phyloP scores from a whole-genome alignment of 495 filamentous ascomycete genomes.

The Aspergillus baeticus region DNA sequence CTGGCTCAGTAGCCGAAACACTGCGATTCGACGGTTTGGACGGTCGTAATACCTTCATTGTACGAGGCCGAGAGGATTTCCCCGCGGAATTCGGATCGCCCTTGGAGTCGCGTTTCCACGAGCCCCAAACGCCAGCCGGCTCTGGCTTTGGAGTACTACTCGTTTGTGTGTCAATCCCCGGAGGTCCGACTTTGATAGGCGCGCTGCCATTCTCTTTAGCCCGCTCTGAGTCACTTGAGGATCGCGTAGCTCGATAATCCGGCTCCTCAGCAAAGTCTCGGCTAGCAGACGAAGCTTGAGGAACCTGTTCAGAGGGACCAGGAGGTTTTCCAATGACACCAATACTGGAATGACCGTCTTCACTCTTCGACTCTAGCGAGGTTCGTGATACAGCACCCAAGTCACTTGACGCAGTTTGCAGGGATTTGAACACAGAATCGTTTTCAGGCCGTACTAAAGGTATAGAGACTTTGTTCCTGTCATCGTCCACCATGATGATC shows the following conservation, averaged over 20 bases:
- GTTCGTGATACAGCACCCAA: slow-evolving; percentile 10
- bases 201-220: slow-evolving; percentile 27
- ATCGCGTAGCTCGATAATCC: slow-evolving; percentile 36
- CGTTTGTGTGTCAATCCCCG: slow-evolving; percentile 28
- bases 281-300: slow-evolving; percentile 24
- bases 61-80: slow-evolving; percentile 51
- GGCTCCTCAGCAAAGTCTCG: slow-evolving; percentile 30
- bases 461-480: slow-evolving; percentile 83
- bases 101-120: slow-evolving; percentile 64
- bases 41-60: slow-evolving; percentile 79
- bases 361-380: not conserved
- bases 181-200: slow-evolving; percentile 20
- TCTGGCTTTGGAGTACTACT: slow-evolving; percentile 42
- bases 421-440: slow-evolving; percentile 71
- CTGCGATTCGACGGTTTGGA: slow-evolving; percentile 51
- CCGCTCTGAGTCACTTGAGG: slow-evolving; percentile 14
- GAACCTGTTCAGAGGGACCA: slow-evolving; percentile 14
- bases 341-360: slow-evolving; percentile 21
- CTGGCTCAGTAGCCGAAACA: slow-evolving; percentile 32
- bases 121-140: slow-evolving; percentile 57
- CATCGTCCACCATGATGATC: slow-evolving; percentile 82
- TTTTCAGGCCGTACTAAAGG: slow-evolving; percentile 94
- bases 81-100: slow-evolving; percentile 43
- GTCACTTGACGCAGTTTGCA: slow-evolving; percentile 57
- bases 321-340: slow-evolving; percentile 32